Percentiles rank a stretch among this genome's conserved stretches.
phyloP scores from a whole-genome alignment of 1,284 basidiomycete species.

The Coniferiporia sulphurascens region DNA sequence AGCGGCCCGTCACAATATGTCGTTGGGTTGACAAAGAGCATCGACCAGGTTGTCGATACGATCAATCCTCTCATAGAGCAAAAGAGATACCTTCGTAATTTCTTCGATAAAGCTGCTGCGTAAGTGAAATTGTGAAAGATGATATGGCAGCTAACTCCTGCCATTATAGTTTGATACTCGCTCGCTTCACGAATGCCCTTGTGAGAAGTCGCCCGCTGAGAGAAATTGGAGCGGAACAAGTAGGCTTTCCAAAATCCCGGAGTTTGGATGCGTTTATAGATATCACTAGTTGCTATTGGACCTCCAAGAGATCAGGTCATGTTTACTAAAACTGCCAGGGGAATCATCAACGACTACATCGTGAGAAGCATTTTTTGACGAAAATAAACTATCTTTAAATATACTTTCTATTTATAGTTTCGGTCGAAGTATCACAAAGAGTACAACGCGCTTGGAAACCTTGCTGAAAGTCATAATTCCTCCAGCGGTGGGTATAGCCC shows the following conservation, averaged over 20 bases:
- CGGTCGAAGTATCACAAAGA: conserved; percentile 75
- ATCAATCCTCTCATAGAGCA: conserved; percentile 79
- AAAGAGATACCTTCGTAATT: conserved; percentile 89
- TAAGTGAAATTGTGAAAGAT: conserved; percentile 29
- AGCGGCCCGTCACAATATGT: conserved; percentile 82
- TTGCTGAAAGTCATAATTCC: conserved; percentile 92
- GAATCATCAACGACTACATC: conserved; percentile 53
- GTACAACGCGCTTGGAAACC: conserved; percentile 78
- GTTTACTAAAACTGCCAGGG: conserved; percentile 78
- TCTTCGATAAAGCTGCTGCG: conserved; percentile 90
- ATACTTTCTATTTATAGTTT: conserved; percentile 43
- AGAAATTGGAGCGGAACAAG: conserved; percentile 92
- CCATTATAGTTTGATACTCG: conserved; percentile 63
- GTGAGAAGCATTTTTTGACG: conserved; percentile 31
- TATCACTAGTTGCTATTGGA: conserved; percentile 77
- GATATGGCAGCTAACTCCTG: not conserved
- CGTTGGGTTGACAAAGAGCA: conserved; percentile 61
- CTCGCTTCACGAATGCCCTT: conserved; percentile 82
- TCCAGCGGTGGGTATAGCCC: conserved; percentile 58
- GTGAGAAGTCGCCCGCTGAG: conserved; percentile 85
- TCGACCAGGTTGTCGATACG: conserved; percentile 59
- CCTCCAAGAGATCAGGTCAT: conserved; percentile 81
- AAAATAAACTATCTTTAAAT: not conserved
- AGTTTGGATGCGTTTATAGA: conserved; percentile 15
- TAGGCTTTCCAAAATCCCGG: conserved; percentile 28